Conservation (phyloP, 1,284 basidiomycete genomes). For the Tilletia indica region DNA sequence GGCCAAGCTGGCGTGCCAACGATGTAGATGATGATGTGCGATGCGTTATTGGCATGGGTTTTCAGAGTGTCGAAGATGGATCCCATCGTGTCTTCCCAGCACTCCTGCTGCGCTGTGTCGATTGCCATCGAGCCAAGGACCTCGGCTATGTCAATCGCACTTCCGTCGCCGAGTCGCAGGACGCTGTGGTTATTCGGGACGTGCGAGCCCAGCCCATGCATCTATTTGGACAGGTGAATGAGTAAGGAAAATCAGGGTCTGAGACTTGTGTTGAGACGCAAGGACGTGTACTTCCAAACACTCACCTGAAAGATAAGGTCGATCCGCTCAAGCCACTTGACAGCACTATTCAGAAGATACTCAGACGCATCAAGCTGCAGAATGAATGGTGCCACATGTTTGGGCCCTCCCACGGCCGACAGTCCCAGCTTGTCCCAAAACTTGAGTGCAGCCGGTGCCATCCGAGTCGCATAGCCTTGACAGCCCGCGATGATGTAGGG, state of each 20-base stretch:
- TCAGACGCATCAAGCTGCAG: constrained; percentile 32
- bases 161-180: constrained; percentile 15
- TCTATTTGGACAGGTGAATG: neutral
- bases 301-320: constrained; percentile 24
- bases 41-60: neutral
- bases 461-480: constrained; percentile 35
- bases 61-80: constrained; percentile 21
- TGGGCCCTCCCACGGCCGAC: constrained; percentile 37
- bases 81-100: constrained; percentile 24
- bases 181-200: neutral
- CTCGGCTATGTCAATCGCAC: constrained; percentile 2
- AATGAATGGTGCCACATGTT: constrained; percentile 37
- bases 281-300: neutral
- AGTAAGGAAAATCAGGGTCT: neutral
- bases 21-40: constrained; percentile 21
- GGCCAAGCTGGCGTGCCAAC: constrained; percentile 11
- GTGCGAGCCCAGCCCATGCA: constrained; percentile 39
- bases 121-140: constrained; percentile 9
- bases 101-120: constrained; percentile 8
- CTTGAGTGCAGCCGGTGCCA: constrained; percentile 36
- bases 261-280: neutral
- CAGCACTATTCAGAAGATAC: constrained; percentile 33
- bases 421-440: constrained; percentile 51
- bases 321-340: constrained; percentile 36
- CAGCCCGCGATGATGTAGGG: constrained; percentile 38